Conservation (phyloP, 129 eudicot genomes). For the Ambrosia trifida region DNA sequence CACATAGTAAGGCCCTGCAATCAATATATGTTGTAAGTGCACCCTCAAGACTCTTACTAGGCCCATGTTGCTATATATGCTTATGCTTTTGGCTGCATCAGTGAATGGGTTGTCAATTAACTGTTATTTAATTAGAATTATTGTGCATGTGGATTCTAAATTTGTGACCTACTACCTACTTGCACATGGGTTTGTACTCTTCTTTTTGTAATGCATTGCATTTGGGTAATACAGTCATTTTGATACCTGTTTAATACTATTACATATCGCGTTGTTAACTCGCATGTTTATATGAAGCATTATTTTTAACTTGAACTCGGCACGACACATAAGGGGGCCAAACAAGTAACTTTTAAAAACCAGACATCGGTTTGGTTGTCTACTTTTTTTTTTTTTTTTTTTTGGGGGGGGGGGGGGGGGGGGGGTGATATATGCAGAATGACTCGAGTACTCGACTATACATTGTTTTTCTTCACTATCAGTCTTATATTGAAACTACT, state of each 20-base stretch:
- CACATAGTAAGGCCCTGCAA: slow-evolving; percentile 11
- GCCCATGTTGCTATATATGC: not conserved
- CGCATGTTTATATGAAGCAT: not conserved
- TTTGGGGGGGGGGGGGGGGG: too few relatives aligned
- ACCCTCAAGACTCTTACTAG: not conserved
- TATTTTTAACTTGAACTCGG: not conserved
- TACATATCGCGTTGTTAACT: not conserved
- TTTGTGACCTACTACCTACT: slow-evolving; percentile 12
- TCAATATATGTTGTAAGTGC: slow-evolving; percentile 8
- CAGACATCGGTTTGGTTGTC: too few relatives aligned
- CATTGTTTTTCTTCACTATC: too few relatives aligned
- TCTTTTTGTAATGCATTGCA: slow-evolving; percentile 16
- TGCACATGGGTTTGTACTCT: slow-evolving; percentile 26
- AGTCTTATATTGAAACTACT: too few relatives aligned
- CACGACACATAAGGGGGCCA: not conserved
- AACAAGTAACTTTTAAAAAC: not conserved
- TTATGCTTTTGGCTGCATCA: slow-evolving; percentile 18
- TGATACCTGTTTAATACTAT: not conserved
- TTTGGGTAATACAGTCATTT: not conserved
- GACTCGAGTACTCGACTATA: too few relatives aligned
- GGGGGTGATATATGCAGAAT: too few relatives aligned
- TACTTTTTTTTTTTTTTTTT: too few relatives aligned
- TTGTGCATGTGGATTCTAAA: slow-evolving; percentile 21
- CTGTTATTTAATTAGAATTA: slow-evolving; percentile 1
- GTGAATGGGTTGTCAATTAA: not conserved